phyloP scores from a whole-genome alignment of 2,329 filamentous ascomycete genomes.

The Ceratocystis colombiana region DNA sequence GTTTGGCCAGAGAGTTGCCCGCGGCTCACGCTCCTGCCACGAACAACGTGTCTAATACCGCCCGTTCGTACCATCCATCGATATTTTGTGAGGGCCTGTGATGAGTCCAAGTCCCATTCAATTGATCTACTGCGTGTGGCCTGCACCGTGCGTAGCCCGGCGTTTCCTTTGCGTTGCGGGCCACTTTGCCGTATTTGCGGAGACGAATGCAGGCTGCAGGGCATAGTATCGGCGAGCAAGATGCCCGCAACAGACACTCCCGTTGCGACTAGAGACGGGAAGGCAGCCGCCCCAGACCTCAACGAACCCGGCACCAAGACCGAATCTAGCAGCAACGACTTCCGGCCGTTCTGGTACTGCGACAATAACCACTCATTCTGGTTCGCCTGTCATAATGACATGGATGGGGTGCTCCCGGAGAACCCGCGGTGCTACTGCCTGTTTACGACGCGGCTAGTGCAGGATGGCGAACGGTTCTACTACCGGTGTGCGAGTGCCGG shows the following conservation, averaged over 20 bases:
- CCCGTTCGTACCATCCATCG: slow-evolving; percentile 17
- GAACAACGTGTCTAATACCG: slow-evolving; percentile 13
- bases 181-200: slow-evolving; percentile 23
- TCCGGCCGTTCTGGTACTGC: slow-evolving; percentile 16
- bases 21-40: slow-evolving; percentile 12
- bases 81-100: slow-evolving; percentile 14
- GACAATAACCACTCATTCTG: slow-evolving; percentile 14
- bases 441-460: slow-evolving; percentile 20
- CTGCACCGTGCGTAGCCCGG: slow-evolving; percentile 21
- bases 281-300: neutral
- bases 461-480: slow-evolving; percentile 8
- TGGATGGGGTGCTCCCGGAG: slow-evolving; percentile 23
- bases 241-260: neutral
- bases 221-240: neutral
- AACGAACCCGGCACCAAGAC: too few relatives aligned
- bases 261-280: neutral
- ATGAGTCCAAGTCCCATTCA: neutral
- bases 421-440: slow-evolving; percentile 24
- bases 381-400: slow-evolving; percentile 20
- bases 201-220: slow-evolving; percentile 6
- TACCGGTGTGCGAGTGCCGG: slow-evolving; percentile 22
- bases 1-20: neutral
- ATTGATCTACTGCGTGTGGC: slow-evolving; percentile 1
- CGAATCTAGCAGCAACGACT: too few relatives aligned
- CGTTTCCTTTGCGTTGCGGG: slow-evolving; percentile 20